Evolutionary conservation across 805 yeast genomes (phyloP).

Genomic region (Lipomyces yamadae): DNA sequence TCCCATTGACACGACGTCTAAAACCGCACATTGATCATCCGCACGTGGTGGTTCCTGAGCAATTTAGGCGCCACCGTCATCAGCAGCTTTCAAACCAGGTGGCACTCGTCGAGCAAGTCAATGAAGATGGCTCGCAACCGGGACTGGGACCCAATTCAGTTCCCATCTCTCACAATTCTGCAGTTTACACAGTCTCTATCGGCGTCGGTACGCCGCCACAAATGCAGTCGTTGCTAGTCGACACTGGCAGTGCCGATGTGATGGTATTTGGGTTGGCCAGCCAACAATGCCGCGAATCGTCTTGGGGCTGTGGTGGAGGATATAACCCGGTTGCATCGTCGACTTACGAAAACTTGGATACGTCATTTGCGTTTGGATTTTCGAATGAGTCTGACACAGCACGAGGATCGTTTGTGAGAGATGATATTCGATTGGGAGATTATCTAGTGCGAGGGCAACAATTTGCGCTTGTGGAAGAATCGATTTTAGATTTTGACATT

Average conservation of each 20-base stretch:
- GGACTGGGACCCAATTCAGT: not conserved
- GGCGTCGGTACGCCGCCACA: constrained; percentile 36
- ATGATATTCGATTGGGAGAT: constrained; percentile 21
- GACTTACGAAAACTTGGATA: constrained; percentile 19
- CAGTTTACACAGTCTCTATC: constrained; percentile 27
- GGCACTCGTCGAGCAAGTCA: not conserved
- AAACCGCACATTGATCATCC: constrained; percentile 4
- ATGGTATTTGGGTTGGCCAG: constrained; percentile 27
- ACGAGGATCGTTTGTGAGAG: constrained; percentile 26
- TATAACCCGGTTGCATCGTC: constrained; percentile 23
- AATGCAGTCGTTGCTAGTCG: constrained; percentile 30
- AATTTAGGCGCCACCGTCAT: not conserved
- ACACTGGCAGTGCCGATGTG: constrained; percentile 31
- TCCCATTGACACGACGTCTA: constrained; percentile 8
- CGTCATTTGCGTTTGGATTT: constrained; percentile 25
- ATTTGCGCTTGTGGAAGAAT: constrained; percentile 30
- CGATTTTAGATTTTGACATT: constrained; percentile 32
- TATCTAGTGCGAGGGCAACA: constrained; percentile 7
- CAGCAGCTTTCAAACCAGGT: not conserved
- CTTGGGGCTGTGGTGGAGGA: constrained; percentile 34
- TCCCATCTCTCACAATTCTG: constrained; percentile 11
- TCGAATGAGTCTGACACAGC: constrained; percentile 31
- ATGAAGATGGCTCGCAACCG: not conserved
- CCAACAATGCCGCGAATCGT: constrained; percentile 23
- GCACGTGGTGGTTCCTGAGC: constrained; percentile 1